A percentile compares a stretch with the other conserved stretches of the same genome.
Conservation (phyloP, 306 rosid species). For the Cucumis sativus region Cucumber_9930_V3 NC_026661.2:18699001-18699500, state of each 20-base stretch:
- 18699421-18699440: constrained; percentile 31
- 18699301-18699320: constrained; percentile 87
- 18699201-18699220: constrained; percentile 41
- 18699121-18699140: constrained; percentile 67
- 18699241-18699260: constrained; percentile 88
- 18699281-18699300: constrained; percentile 89
- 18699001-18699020: constrained; percentile 87
- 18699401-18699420: neutral
- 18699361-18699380: neutral
- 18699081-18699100: constrained; percentile 98
- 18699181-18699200: constrained; percentile 46
- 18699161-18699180: constrained; percentile 84
- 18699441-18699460: constrained; percentile 74
- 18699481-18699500: constrained; percentile 72
- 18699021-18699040: constrained; percentile 70
- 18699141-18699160: constrained; percentile 52
- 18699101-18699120: constrained; percentile 81
- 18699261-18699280: constrained; percentile 95
- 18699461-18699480: constrained; percentile 74
- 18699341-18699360: neutral
- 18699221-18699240: constrained; percentile 88
- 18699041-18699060: constrained; percentile 63
- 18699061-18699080: constrained; percentile 94
- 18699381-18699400: neutral
- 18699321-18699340: constrained; percentile 18